Conservation (phyloP, 2,329 filamentous ascomycete species). For the Xylariaceae sp. region DNA sequence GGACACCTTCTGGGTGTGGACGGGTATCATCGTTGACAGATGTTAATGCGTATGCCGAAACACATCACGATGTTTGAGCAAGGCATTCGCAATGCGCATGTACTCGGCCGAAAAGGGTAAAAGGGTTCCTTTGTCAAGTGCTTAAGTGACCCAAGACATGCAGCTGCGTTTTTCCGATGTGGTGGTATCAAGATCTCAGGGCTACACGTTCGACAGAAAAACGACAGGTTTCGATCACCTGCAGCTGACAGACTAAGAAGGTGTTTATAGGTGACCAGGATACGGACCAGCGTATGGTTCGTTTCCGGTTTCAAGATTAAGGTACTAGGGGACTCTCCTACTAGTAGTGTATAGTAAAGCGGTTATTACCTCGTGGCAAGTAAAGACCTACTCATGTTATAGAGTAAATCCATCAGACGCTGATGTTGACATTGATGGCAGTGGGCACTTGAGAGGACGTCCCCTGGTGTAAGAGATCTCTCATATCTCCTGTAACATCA, state of each 20-base stretch:
- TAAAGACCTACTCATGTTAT: not conserved
- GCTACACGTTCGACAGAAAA: slow-evolving; percentile 31
- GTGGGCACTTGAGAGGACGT: not conserved
- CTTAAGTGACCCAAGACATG: slow-evolving; percentile 38
- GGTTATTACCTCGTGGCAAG: not conserved
- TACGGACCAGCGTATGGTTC: not conserved
- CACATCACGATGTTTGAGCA: not conserved
- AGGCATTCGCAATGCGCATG: slow-evolving; percentile 20
- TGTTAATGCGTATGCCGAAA: slow-evolving; percentile 1
- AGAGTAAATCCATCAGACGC: not conserved
- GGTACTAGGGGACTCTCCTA: not conserved
- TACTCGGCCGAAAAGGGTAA: slow-evolving; percentile 37
- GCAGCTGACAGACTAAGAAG: slow-evolving; percentile 24
- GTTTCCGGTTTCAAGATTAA: slow-evolving; percentile 2
- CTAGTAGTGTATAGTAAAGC: no score
- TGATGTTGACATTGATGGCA: not conserved
- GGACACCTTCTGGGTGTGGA: not conserved
- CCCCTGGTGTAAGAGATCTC: slow-evolving; percentile 10
- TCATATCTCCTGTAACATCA: slow-evolving; percentile 6
- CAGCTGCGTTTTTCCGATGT: slow-evolving; percentile 41
- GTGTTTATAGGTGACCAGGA: not conserved
- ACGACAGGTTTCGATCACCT: slow-evolving; percentile 36
- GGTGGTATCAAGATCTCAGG: slow-evolving; percentile 38
- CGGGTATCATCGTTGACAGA: slow-evolving; percentile 9
- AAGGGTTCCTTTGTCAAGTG: slow-evolving; percentile 32